A percentile compares a stretch with the other conserved stretches of the same genome.
Conservation (phyloP, 2,329 filamentous ascomycete species). For the Arachnopeziza araneosa region DNA sequence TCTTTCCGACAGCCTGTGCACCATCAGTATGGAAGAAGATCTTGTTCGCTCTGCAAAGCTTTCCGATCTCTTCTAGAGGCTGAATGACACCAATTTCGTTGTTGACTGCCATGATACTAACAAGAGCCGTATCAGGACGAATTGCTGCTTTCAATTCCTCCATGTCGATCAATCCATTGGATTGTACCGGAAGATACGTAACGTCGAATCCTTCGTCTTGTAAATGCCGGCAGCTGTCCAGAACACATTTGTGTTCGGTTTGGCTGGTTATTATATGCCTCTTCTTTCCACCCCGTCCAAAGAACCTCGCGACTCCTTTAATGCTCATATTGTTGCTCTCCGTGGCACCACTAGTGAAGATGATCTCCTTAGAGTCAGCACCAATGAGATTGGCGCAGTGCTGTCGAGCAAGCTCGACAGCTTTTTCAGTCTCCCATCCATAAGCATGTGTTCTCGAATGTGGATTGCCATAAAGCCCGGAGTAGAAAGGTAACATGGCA, state of each 20-base stretch:
- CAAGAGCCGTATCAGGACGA: conserved; percentile 80
- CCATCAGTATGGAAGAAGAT: conserved; percentile 97
- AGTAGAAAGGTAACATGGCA: conserved; percentile 92
- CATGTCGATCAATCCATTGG: conserved; percentile 79
- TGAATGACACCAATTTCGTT: conserved; percentile 99
- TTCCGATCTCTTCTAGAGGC: conserved; percentile 87
- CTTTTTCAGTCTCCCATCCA: conserved; percentile 96
- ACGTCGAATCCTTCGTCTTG: conserved; percentile 96
- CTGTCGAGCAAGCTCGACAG: conserved; percentile 77
- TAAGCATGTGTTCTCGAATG: conserved; percentile 97
- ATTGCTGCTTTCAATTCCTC: conserved; percentile 83
- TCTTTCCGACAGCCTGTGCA: conserved; percentile 97
- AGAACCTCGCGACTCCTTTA: conserved; percentile 95
- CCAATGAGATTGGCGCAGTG: conserved; percentile 85
- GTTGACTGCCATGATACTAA: conserved; percentile 98
- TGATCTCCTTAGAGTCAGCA: conserved; percentile 94
- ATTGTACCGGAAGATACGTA: conserved; percentile 91
- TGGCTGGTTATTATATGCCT: conserved; percentile 97
- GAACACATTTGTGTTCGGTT: conserved; percentile 97
- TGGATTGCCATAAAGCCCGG: conserved; percentile 91
- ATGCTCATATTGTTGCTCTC: conserved; percentile 99
- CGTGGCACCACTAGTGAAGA: conserved; percentile 96
- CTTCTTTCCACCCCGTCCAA: conserved; percentile 90
- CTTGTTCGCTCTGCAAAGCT: conserved; percentile 84
- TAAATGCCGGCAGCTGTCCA: conserved; percentile 93